Base-by-base conservation (phyloP, 2,329 filamentous ascomycete species). In the Fusarium robinianum region DNA sequence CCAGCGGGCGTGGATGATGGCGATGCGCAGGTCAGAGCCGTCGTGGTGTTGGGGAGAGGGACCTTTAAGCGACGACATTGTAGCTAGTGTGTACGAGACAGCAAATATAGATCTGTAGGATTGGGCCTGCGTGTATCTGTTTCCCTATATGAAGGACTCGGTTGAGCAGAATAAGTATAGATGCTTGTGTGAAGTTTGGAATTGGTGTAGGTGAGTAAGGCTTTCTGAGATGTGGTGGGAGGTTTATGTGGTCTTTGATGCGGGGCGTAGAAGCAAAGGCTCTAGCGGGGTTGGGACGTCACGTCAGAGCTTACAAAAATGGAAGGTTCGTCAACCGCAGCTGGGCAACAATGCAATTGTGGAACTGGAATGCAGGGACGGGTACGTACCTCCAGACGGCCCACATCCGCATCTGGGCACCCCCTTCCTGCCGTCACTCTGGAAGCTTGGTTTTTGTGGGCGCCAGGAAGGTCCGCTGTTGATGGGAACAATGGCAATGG, bases 1-100 rank as follows among this genome's bases (percentile, higher is more conserved):
- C 94, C 94, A 99, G 63, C 94, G 85, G 46, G 92, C 92, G 73
- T 97, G 94, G 46, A 99, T 81, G 66, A 99, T 97, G 66, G 88
- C 92, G 66, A 99, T 85, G 65, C 94, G 89, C 54, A 99, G 81
- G 63, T 75, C 77, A 62, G 82, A 82, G 68, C 88, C 87, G 66
- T 85, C 76, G 69, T 82, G 77, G 59, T 78, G 72, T 65, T 83
- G 72, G 40, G 74, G 71, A 53, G 72, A 71, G n/a, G 79, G 79
- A 46, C 77, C 78, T 62, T 82, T 83, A 67, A 77, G 72, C 46
- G 74, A 74, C 68, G 76, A 60, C 54, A 60, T 62, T 29, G 21
- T 41, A 41, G 27, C 9, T 30, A 27, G 18, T 4, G n/a, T 15
- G 24, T 25, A 23, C 12, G 12, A 26, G 26, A 10, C 9, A 19